Base-by-base conservation (phyloP, 345 rosid species). In the Turritis glabra region DNA sequence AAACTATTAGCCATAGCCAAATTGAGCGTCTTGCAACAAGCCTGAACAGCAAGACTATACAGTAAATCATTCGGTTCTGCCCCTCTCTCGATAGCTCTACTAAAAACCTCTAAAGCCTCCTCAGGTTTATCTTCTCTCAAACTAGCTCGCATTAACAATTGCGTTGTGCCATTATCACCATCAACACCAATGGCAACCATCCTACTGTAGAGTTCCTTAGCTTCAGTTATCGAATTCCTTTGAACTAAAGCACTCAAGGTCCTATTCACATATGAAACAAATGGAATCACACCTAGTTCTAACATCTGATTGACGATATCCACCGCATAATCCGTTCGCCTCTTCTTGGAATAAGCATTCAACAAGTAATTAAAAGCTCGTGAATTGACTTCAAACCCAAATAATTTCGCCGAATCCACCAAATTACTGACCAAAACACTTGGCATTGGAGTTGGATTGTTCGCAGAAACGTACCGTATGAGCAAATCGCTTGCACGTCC, bases 281-380 rank as follows among this genome's bases (percentile, higher is more conserved):
- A 77, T 5, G 85, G 90, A 58, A 66, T 21, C 58, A 86, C 61
- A 50, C 73, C 77, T 8, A 55, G 79, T 33, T 80, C 89, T 22
- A 87, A 52, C 88, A 90, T 80, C n/a, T 76, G 77, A 59, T 51
- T 18, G 51, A 79, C 61, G 41, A 85, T 84, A 57, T 77, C 87
- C 3, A 84, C 40, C 11, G 90, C 94, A 37, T 70, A 73, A 33
- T 80, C 69, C 0, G 83, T 58, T 73, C 71, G 78, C 5, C 68
- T 75, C 22, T 81, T 83, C 70, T 62, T 71, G 54, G 81, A 70
- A 74, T 83, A 88, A 71, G 91, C 84, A 79, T 76, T 77, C 80
- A 93, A 75, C 82, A 90, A 81, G 81, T 83, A 87, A 76, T 75
- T 75, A 59, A 87, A 86, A 75, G 85, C 82, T 73, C 82, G 64